These are phyloP conservation scores for Candida multigemmis DNA, from an alignment of 805 yeast species.

Conservation along the genomic window DNA sequence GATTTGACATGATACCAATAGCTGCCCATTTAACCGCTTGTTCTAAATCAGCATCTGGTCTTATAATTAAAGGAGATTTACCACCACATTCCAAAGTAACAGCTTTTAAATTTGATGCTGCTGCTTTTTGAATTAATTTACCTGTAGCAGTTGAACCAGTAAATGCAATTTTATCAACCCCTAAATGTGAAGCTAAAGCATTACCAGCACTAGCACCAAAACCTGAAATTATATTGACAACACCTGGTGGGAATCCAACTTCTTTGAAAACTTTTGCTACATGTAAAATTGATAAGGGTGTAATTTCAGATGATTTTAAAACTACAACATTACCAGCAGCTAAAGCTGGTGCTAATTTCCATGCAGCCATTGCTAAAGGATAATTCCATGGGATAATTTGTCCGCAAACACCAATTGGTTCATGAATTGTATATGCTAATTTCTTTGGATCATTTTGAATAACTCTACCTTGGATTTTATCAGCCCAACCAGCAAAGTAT, in stretches of 20 bases:
- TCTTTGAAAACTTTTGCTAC: constrained; percentile 48
- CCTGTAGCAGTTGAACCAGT: constrained; percentile 68
- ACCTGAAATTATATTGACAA: constrained; percentile 63
- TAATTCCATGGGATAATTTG: constrained; percentile 41
- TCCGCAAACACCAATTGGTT: constrained; percentile 40
- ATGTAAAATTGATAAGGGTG: constrained; percentile 61
- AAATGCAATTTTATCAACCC: constrained; percentile 51
- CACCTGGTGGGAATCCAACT: constrained; percentile 75
- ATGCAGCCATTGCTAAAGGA: constrained; percentile 55
- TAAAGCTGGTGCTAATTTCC: constrained; percentile 79
- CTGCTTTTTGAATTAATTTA: constrained; percentile 50
- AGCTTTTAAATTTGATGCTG: constrained; percentile 51
- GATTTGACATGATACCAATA: constrained; percentile 53
- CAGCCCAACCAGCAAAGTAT: constrained; percentile 59
- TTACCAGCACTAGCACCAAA: constrained; percentile 64
- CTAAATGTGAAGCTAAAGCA: constrained; percentile 52
- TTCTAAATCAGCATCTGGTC: constrained; percentile 55
- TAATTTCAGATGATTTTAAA: constrained; percentile 66
- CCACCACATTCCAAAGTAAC: constrained; percentile 70
- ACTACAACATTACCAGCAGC: constrained; percentile 72
- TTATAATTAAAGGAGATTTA: constrained; percentile 55
- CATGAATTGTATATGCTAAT: constrained; percentile 61
- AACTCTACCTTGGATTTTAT: constrained; percentile 41
- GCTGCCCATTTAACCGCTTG: constrained; percentile 65
- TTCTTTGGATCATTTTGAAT: constrained; percentile 36